Evolutionary conservation across 495 filamentous ascomycete species (phyloP).

Genomic region (Schizothecium vesticola): DNA sequence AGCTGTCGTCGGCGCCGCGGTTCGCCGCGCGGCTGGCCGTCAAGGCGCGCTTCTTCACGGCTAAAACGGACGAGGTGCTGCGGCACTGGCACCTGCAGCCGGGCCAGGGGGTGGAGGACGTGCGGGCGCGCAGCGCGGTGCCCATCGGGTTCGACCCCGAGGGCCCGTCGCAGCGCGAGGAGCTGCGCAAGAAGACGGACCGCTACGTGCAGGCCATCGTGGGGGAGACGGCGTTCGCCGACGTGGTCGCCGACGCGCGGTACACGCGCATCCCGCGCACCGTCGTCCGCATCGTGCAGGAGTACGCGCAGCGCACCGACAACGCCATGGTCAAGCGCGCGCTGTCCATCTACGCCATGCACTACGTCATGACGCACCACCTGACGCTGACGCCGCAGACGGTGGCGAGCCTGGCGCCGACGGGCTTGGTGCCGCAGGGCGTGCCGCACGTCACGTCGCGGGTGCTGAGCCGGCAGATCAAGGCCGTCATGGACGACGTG

Average conservation of each 20-base stretch:
- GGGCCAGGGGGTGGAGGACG: constrained; percentile 25
- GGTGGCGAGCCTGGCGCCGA: constrained; percentile 30
- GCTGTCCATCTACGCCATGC: constrained; percentile 45
- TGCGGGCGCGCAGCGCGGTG: constrained; percentile 32
- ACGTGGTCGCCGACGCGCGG: constrained; percentile 38
- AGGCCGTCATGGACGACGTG: constrained; percentile 46
- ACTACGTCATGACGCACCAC: constrained; percentile 47
- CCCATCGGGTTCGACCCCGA: constrained; percentile 41
- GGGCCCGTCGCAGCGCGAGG: constrained; percentile 24
- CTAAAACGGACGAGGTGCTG: constrained; percentile 40
- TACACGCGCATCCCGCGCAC: constrained; percentile 37
- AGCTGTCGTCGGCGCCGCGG: constrained; percentile 37
- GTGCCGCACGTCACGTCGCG: constrained; percentile 41
- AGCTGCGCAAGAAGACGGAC: constrained; percentile 34
- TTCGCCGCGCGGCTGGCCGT: constrained; percentile 37
- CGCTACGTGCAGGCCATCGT: constrained; percentile 43
- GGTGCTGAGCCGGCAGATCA: constrained; percentile 49
- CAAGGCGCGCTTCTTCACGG: constrained; percentile 43
- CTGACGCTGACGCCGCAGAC: constrained; percentile 41
- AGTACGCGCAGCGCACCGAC: constrained; percentile 33
- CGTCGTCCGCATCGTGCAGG: constrained; percentile 39
- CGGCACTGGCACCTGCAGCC: constrained; percentile 38
- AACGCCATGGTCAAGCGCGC: constrained; percentile 40
- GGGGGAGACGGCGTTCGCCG: constrained; percentile 35
- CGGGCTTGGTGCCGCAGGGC: constrained; percentile 29